Percentiles rank a stretch among this genome's conserved stretches.
Conservation (phyloP, 2,329 filamentous ascomycete species). For the Penicillium italicum region DNA sequence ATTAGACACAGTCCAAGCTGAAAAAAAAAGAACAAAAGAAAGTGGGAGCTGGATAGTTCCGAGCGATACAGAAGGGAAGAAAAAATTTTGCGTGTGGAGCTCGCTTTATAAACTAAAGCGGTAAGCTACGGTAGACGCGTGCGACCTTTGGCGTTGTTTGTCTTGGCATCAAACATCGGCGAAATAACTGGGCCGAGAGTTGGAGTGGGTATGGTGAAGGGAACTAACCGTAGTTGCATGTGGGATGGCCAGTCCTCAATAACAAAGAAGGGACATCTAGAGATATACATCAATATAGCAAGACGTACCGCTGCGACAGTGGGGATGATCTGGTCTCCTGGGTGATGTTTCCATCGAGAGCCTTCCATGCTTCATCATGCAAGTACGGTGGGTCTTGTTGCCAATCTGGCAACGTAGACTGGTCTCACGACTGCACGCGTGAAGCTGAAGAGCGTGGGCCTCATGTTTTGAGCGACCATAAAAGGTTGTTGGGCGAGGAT, state of each 20-base stretch:
- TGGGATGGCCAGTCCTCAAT: not conserved
- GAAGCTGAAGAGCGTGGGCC: not conserved
- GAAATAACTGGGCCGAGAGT: not conserved
- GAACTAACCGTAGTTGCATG: not conserved
- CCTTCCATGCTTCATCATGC: not conserved
- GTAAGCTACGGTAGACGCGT: not conserved
- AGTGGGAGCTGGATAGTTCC: constrained; percentile 1
- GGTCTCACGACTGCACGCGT: too few species aligned
- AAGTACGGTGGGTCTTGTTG: too few species aligned
- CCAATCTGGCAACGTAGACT: not conserved
- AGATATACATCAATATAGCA: not conserved
- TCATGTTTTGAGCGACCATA: not conserved
- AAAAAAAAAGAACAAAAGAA: not conserved
- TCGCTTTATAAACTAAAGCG: constrained; percentile 8
- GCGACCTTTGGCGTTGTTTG: constrained; percentile 1
- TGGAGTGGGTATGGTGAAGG: not conserved
- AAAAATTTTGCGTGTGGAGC: constrained; percentile 12
- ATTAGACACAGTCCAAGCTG: constrained; percentile 6
- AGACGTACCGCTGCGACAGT: not conserved
- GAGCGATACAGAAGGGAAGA: constrained; percentile 3
- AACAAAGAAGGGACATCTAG: not conserved
- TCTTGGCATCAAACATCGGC: constrained; percentile 10
- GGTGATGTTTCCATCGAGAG: not conserved
- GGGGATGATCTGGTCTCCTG: not conserved
- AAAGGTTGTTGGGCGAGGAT: not conserved